Evolutionary conservation across 2,329 filamentous ascomycete genomes (phyloP).

Genomic region (Fusarium gaditjirri): DNA sequence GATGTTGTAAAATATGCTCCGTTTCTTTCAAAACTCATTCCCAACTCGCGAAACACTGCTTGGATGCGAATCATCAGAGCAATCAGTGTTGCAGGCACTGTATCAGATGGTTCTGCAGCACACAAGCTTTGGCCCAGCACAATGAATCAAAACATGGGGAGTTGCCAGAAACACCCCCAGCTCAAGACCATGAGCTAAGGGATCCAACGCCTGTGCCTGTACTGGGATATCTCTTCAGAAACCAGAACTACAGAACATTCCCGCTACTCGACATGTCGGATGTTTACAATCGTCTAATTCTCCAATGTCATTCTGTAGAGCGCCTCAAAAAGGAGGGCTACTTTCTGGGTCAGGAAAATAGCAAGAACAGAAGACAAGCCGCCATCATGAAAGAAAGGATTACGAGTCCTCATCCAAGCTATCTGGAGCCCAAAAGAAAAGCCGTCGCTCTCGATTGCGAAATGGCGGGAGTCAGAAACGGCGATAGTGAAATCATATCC

Average conservation of each 20-base stretch:
- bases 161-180: background rate
- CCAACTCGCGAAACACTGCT: background rate
- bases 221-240: background rate
- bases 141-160: background rate
- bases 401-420: background rate
- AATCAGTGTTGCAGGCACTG: slow-evolving; percentile 4
- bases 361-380: accelerated
- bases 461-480: background rate
- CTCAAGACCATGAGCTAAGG: background rate
- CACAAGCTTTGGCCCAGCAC: background rate
- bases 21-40: background rate
- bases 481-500: slow-evolving; percentile 1
- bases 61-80: background rate
- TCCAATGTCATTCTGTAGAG: background rate
- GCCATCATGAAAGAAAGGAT: background rate
- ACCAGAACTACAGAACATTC: background rate
- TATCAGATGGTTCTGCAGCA: slow-evolving; percentile 2
- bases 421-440: slow-evolving; percentile 11
- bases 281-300: background rate
- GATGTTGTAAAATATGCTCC: background rate
- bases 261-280: background rate
- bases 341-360: background rate
- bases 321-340: slow-evolving; percentile 9
- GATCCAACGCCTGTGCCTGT: too few relatives aligned
- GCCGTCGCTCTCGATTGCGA: slow-evolving; percentile 12